phyloP scores from a whole-genome alignment of 2,329 filamentous ascomycete species.

The Cladorrhinum sp. region DNA sequence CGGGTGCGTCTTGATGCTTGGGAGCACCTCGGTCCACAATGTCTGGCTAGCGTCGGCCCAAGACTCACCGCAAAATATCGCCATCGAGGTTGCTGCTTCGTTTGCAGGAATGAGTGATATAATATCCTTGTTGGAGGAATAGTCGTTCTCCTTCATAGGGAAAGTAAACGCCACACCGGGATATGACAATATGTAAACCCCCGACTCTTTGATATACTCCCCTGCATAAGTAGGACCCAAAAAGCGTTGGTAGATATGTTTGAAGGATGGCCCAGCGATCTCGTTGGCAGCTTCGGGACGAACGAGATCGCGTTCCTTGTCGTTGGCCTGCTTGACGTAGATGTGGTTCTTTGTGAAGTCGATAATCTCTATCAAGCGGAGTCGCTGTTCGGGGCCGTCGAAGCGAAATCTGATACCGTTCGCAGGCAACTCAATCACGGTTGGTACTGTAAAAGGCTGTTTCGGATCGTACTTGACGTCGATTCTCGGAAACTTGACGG shows the following conservation, averaged over 20 bases:
- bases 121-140: conserved; percentile 74
- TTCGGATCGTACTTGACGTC: conserved; percentile 77
- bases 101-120: conserved; percentile 80
- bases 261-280: conserved; percentile 67
- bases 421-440: conserved; percentile 71
- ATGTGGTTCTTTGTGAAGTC: conserved; percentile 86
- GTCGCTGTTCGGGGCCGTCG: conserved; percentile 86
- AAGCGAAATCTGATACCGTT: conserved; percentile 91
- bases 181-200: conserved; percentile 83
- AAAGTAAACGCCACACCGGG: conserved; percentile 94
- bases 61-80: conserved; percentile 83
- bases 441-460: conserved; percentile 69
- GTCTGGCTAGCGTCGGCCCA: conserved; percentile 79
- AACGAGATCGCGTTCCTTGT: conserved; percentile 68
- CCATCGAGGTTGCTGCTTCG: conserved; percentile 78
- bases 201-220: conserved; percentile 73
- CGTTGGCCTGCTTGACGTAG: conserved; percentile 66
- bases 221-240: conserved; percentile 92
- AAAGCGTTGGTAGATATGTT: conserved; percentile 88
- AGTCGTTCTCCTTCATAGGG: conserved; percentile 68
- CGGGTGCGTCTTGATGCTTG: conserved; percentile 69
- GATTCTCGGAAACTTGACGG: conserved; percentile 76
- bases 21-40: conserved; percentile 72
- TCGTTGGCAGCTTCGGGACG: conserved; percentile 50
- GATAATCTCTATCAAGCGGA: conserved; percentile 85